Evolutionary conservation across 225 moss, liverwort and hornwort species (phyloP).

Genomic region (Ulota crispa): DNA sequence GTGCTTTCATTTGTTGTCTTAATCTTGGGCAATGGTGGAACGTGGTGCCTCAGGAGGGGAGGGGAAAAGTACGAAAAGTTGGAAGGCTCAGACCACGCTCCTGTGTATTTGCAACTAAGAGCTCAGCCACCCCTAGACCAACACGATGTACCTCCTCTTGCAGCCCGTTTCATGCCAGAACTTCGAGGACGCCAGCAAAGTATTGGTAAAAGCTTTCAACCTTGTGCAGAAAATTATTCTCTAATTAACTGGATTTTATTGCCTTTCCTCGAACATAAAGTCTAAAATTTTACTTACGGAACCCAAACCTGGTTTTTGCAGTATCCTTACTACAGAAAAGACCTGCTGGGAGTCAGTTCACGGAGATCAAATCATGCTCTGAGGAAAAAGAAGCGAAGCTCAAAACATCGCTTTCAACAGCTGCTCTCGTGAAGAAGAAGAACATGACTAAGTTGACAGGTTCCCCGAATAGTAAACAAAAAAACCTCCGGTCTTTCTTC

Average conservation of each 20-base stretch:
- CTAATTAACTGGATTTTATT: neutral
- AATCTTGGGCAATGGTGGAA: constrained; percentile 15
- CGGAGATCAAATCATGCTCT: constrained; percentile 28
- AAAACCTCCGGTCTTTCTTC: constrained; percentile 61
- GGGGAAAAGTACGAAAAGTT: constrained; percentile 79
- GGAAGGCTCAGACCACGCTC: constrained; percentile 98
- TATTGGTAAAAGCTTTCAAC: constrained; percentile 50
- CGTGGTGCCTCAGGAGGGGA: constrained; percentile 63
- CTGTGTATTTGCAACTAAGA: constrained; percentile 65
- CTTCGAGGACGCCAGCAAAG: constrained; percentile 95
- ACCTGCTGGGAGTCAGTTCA: constrained; percentile 31
- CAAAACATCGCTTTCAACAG: constrained; percentile 11
- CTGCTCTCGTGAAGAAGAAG: constrained; percentile 20
- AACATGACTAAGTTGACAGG: neutral
- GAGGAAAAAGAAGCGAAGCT: constrained; percentile 35
- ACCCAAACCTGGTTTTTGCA: constrained; percentile 29
- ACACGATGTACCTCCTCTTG: constrained; percentile 88
- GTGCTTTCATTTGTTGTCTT: constrained; percentile 16
- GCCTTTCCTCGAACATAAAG: neutral
- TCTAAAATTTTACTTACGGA: constrained; percentile 4
- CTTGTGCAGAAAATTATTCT: neutral
- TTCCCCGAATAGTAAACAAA: constrained; percentile 39
- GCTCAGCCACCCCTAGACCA: constrained; percentile 54
- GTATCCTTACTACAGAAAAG: constrained; percentile 72
- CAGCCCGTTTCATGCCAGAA: constrained; percentile 95